Evolutionary conservation across 2,329 filamentous ascomycete species (phyloP).

Genomic region (Penicillium sp.): DNA sequence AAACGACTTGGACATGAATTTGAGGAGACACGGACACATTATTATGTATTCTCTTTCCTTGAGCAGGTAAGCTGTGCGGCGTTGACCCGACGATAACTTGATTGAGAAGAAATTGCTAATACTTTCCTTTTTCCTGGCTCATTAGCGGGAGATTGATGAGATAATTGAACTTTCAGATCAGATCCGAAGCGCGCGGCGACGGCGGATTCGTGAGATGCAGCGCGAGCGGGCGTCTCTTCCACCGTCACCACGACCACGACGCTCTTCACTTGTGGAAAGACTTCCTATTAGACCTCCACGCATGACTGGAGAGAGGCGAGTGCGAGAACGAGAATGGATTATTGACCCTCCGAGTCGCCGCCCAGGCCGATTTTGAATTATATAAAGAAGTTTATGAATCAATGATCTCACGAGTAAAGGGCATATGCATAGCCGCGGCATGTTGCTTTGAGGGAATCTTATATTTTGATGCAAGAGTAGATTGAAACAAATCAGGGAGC

Average conservation of each 20-base stretch:
- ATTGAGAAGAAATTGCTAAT: background rate
- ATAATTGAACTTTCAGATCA: constrained; percentile 82
- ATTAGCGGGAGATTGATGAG: constrained; percentile 88
- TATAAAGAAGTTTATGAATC: background rate
- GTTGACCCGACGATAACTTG: background rate
- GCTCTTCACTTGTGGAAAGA: constrained; percentile 14
- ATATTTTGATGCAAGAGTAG: no score
- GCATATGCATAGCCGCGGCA: no score
- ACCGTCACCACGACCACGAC: constrained; percentile 19
- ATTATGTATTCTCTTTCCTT: constrained; percentile 91
- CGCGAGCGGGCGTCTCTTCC: constrained; percentile 43
- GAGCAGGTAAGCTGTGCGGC: constrained; percentile 69
- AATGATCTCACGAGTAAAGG: no score
- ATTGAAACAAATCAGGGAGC: no score
- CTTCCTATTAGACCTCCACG: constrained; percentile 25
- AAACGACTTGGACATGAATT: constrained; percentile 83
- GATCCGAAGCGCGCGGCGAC: constrained; percentile 69
- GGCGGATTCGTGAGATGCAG: constrained; percentile 64
- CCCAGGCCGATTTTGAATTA: constrained; percentile 1
- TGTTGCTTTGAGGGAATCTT: no score
- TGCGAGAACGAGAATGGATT: constrained; percentile 33
- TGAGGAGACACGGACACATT: constrained; percentile 87
- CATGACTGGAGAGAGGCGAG: constrained; percentile 23
- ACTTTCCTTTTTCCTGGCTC: constrained; percentile 1
- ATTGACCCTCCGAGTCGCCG: constrained; percentile 25